phyloP scores from a whole-genome alignment of 495 filamentous ascomycete genomes.

The Penicilliopsis zonata region DNA sequence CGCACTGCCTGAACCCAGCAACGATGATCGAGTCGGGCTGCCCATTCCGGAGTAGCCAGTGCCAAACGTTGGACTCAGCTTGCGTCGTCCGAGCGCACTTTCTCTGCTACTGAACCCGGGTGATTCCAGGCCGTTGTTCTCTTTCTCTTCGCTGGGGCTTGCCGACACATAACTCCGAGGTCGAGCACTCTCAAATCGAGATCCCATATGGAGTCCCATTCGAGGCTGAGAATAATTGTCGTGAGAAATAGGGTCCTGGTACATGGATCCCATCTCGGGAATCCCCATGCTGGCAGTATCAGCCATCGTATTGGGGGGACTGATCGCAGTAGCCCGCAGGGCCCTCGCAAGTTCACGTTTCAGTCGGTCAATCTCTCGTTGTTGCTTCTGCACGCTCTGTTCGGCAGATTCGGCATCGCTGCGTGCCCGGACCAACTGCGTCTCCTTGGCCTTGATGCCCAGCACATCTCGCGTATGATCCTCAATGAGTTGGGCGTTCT shows the following conservation, averaged over 20 bases:
- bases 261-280: constrained; percentile 20
- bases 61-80: constrained; percentile 33
- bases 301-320: constrained; percentile 20
- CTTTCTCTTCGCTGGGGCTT: constrained; percentile 72
- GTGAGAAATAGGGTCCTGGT: constrained; percentile 22
- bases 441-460: constrained; percentile 96
- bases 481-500: constrained; percentile 94
- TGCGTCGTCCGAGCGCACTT: constrained; percentile 26
- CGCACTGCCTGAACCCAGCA: constrained; percentile 20
- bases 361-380: constrained; percentile 81
- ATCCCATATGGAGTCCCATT: constrained; percentile 22
- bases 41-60: constrained; percentile 42
- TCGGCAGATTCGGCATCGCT: constrained; percentile 84
- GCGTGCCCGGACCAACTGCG: constrained; percentile 83
- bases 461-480: constrained; percentile 93
- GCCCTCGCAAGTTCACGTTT: constrained; percentile 59
- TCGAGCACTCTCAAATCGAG: constrained; percentile 26
- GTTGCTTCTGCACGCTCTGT: constrained; percentile 65
- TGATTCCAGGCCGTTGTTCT: constrained; percentile 44
- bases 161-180: constrained; percentile 56
- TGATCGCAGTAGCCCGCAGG: constrained; percentile 30
- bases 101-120: constrained; percentile 23
- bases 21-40: constrained; percentile 41
- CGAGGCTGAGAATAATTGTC: constrained; percentile 18
- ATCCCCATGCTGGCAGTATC: constrained; percentile 24